Conservation (phyloP, 169 alveolate species). For the Sarcocystis neurona region DNA sequence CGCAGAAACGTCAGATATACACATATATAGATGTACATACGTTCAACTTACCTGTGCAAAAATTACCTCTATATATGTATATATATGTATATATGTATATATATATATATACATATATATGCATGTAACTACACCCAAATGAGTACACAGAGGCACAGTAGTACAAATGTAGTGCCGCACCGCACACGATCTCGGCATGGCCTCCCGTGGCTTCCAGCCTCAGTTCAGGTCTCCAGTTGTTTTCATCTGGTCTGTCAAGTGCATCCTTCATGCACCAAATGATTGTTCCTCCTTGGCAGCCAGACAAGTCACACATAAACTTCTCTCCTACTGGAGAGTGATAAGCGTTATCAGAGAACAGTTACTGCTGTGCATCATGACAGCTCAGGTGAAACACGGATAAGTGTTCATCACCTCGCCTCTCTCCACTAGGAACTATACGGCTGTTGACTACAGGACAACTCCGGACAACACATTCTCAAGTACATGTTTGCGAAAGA, state of each 20-base stretch:
- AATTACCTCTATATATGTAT: neutral
- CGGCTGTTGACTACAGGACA: too few species aligned
- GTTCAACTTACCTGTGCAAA: neutral
- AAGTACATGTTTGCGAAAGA: too few species aligned
- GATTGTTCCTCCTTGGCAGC: neutral
- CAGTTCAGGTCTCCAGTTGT: slow-evolving; percentile 29
- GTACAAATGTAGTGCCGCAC: neutral
- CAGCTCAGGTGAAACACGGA: neutral
- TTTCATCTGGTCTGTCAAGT: neutral
- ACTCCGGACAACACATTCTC: too few species aligned
- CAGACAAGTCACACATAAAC: neutral
- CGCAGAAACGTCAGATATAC: too few species aligned
- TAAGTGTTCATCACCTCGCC: neutral
- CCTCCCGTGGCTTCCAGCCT: neutral
- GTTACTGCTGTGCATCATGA: slow-evolving; percentile 24
- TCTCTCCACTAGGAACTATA: too few species aligned
- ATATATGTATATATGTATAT: neutral
- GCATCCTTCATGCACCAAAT: neutral
- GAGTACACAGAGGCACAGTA: neutral
- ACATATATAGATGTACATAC: neutral
- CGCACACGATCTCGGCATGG: neutral
- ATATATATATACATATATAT: neutral
- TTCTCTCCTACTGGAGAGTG: neutral
- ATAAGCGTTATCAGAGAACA: neutral
- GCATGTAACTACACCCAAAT: neutral